Conservation (phyloP, 2,329 filamentous ascomycete species). For the Microascus cirrosus region DNA sequence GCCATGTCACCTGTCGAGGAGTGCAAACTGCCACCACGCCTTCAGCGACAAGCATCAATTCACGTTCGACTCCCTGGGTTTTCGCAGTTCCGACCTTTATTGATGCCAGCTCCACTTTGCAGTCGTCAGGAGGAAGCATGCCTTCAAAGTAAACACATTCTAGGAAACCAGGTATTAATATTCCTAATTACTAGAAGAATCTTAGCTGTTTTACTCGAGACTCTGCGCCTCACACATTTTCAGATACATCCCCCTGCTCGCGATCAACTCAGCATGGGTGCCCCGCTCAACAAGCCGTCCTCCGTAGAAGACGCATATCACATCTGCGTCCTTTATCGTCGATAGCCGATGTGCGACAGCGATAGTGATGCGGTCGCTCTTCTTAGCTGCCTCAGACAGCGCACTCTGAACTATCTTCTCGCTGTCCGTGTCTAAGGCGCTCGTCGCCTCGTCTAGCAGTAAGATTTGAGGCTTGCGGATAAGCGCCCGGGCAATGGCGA, state of each 20-base stretch:
- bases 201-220: no score
- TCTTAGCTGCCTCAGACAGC: conserved; percentile 30
- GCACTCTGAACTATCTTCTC: conserved; percentile 56
- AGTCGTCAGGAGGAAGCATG: no score
- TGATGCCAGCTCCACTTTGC: no score
- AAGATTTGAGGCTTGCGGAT: conserved; percentile 55
- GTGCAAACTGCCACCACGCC: no score
- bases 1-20: no score
- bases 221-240: conserved; percentile 38
- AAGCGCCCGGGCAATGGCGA: conserved; percentile 62
- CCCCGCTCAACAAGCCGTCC: conserved; percentile 48
- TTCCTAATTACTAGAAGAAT: no score
- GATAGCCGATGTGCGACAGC: conserved; percentile 54
- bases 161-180: no score
- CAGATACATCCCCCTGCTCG: conserved; percentile 33
- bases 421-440: conserved; percentile 50
- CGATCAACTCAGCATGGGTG: conserved; percentile 47
- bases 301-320: conserved; percentile 51
- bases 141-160: no score
- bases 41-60: no score
- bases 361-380: conserved; percentile 36
- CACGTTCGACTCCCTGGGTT: no score
- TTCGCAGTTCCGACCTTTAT: no score
- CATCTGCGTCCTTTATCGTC: conserved; percentile 44
- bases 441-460: conserved; percentile 64